Evolutionary conservation across 2,329 filamentous ascomycete species (phyloP), one percentile per base, ranked within the genome.

Genomic region (Hyphodiscus sp.): DNA sequence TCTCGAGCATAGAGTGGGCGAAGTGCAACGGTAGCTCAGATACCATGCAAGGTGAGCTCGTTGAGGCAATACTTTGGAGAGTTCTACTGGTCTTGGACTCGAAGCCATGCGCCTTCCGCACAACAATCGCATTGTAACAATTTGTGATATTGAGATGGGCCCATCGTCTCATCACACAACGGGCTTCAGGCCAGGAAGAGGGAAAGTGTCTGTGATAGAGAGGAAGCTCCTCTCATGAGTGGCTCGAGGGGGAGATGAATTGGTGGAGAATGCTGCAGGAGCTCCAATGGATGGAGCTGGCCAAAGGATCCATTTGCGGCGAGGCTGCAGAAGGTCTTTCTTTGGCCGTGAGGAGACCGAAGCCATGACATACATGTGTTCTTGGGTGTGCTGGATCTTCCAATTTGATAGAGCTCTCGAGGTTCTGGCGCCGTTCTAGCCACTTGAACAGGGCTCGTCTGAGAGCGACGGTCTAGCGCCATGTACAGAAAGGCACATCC

Each of bases 341-440:
- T 38, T 33, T 20, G 46, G 26, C 33, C 33, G 33, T 38, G 33
- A 38, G 13, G 7, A 7, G 29, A 8, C 20, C 47, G 47, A 49
- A 46, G 45, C 23, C 33, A 42, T 55, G 44, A 47, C 48, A 42
- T 49, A 47, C n/a, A n/a, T n/a, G n/a, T n/a, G n/a, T n/a, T n/a
- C n/a, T n/a, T n/a, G n/a, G n/a, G n/a, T 45, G 18, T 51, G 41
- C 45, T 30, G n/a, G 49, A 52, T 41, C 50, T 53, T 42, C 43
- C 38, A 26, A 51, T 51, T 51, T 48, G 42, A 23, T 30, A 51
- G 26, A 33, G 33, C 46, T 9, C 16, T 42, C 18, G 41, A 42
- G 11, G 42, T 6, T 44, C 18, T 10, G 42, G 11, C 18, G 42
- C 42, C 16, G n/a, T 13, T 44, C 13, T 44, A 4, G 16, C 18